Percentiles rank a stretch among this genome's conserved stretches.
phyloP scores from a whole-genome alignment of 768 basidiomycete genomes.

The Psilocybe cubensis region DNA sequence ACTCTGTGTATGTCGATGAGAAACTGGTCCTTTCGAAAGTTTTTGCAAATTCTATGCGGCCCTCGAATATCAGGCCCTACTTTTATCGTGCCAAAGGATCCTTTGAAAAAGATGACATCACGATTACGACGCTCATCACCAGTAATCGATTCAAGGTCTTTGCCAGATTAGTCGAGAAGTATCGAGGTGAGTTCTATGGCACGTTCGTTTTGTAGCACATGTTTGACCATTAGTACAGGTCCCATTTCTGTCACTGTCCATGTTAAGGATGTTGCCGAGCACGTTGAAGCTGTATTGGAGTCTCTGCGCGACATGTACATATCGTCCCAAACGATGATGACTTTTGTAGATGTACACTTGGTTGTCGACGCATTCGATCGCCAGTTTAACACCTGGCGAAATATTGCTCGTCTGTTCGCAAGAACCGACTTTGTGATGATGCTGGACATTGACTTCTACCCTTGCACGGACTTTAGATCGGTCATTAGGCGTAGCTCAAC shows the following conservation, averaged over 20 bases:
- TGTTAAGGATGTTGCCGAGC: slow-evolving; percentile 54
- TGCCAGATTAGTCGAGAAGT: slow-evolving; percentile 71
- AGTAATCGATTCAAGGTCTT: slow-evolving; percentile 78
- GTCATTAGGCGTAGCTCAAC: slow-evolving; percentile 51
- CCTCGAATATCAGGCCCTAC: slow-evolving; percentile 79
- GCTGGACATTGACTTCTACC: slow-evolving; percentile 88
- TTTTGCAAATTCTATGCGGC: slow-evolving; percentile 70
- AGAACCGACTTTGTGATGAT: slow-evolving; percentile 87
- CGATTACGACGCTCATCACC: slow-evolving; percentile 85
- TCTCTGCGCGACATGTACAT: slow-evolving; percentile 70
- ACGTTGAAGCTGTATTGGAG: slow-evolving; percentile 54
- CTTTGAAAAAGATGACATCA: slow-evolving; percentile 70
- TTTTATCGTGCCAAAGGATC: slow-evolving; percentile 70
- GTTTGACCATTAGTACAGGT: slow-evolving; percentile 45
- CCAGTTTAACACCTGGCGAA: slow-evolving; percentile 91
- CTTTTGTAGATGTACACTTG: slow-evolving; percentile 83
- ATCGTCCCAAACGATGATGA: slow-evolving; percentile 65
- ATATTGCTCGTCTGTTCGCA: slow-evolving; percentile 82
- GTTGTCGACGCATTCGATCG: slow-evolving; percentile 81
- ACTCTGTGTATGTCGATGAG: slow-evolving; percentile 43
- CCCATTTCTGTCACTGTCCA: slow-evolving; percentile 88
- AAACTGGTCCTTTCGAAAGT: slow-evolving; percentile 68
- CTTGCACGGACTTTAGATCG: slow-evolving; percentile 80
- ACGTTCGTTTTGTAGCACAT: not conserved
- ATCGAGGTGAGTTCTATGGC: slow-evolving; percentile 61